Conservation (phyloP, 2,329 filamentous ascomycete species). For the Aspergillus nomiae region DNA sequence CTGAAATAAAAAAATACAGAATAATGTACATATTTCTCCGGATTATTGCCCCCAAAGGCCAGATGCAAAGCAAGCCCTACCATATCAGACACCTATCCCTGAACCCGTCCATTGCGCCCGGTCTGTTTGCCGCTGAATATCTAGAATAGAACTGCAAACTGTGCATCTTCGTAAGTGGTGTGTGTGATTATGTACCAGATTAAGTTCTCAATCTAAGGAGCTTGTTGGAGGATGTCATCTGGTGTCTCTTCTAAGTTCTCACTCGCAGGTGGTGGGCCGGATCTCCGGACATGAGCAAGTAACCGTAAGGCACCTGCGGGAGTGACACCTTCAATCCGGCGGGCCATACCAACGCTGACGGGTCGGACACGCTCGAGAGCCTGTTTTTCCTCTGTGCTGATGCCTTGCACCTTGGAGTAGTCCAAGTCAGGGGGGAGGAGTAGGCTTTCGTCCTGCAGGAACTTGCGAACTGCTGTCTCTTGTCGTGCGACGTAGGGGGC, state of each 20-base stretch:
- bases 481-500: conserved; percentile 83
- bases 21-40: neutral
- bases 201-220: conserved; percentile 7
- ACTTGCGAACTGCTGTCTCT: conserved; percentile 63
- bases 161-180: neutral
- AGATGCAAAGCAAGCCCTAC: neutral
- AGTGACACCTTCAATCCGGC: conserved; percentile 75
- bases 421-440: conserved; percentile 73
- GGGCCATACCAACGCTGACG: conserved; percentile 84
- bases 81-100: neutral
- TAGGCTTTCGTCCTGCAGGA: conserved; percentile 76
- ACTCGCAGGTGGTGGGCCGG: conserved; percentile 1
- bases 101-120: neutral
- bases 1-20: neutral
- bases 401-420: conserved; percentile 70
- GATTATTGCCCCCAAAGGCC: neutral
- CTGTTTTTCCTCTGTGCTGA: conserved; percentile 78
- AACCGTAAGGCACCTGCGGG: conserved; percentile 48
- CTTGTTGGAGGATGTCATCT: conserved; percentile 15
- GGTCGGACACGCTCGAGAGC: conserved; percentile 71
- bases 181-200: neutral
- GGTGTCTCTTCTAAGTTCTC: conserved; percentile 17
- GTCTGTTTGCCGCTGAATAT: neutral
- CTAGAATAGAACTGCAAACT: neutral
- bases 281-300: conserved; percentile 42